Evolutionary conservation across 805 yeast genomes (phyloP), one percentile per base, ranked within the genome.

Genomic region (Candida yuanshanica): DNA sequence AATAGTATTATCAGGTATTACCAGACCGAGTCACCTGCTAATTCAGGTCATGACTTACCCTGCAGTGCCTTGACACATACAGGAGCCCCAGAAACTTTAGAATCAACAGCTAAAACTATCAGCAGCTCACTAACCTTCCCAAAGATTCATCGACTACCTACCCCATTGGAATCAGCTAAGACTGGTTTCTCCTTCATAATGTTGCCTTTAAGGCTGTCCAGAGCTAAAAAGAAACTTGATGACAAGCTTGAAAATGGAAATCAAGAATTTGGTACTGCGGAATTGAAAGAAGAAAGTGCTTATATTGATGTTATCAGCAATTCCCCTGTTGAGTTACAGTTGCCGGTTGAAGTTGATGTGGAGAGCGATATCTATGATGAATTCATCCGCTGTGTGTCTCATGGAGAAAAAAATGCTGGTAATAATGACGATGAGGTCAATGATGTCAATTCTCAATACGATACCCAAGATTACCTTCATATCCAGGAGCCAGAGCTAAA

Each of bases 71-170:
- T 36, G 6, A n/a, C 17, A 20, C n/a, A 4, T 14, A 34, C 13
- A n/a, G 25, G 5, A 3, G 6, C 5, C 7, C 5, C 20, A 27
- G 17, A 14, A 11, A 5, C 25, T 14, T n/a, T 27, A 6, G 21
- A 8, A 12, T 38, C 37, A 11, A 26, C 33, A 17, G 7, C 36
- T 13, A 45, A 33, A 32, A 37, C 36, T 4, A 16, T 33, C 16
- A 33, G 32, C n/a, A 36, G 35, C 10, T 31, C 43, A 5, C 36
- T 37, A 20, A 14, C 22, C 21, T 38, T 40, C 12, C 33, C 26
- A 9, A 41, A 35, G 21, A 24, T 47, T 40, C 50, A 46, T 13
- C 42, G 46, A 17, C 41, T 46, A 27, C 51, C 53, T 18, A 49
- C 48, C 13, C 41, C 47, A 4, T 24, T 26, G 26, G 32, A 35